Evolutionary conservation across 768 basidiomycete genomes (phyloP), one percentile per base, ranked within the genome.

Genomic region (Pulveroboletus frians): DNA sequence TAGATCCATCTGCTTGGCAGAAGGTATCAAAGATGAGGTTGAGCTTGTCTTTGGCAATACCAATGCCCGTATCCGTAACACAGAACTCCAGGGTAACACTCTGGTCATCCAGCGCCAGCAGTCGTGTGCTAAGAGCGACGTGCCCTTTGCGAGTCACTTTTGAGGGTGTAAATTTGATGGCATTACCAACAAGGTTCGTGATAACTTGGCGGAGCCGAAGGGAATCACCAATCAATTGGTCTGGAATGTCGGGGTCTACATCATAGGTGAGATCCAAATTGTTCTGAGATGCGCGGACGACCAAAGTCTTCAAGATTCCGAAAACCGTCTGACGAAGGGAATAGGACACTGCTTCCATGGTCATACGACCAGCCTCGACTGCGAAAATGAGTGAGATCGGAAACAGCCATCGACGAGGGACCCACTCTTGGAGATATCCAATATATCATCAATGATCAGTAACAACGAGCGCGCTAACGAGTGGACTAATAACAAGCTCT

Each of bases 361-460:
- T 98, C 96, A 99, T 99, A 11, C 95, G 88, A 39, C 96, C 96
- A 35, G 95, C 96, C 70, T 99, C 96, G 62, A 98, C 94, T 96
- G 59, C 8, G 23, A 31, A 32, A 57, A 39, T 49, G 29, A 58
- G 53, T 53, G 39, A 55, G 43, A 41, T 17, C 32, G 34, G n/a
- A 36, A 27, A 18, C 30, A 26, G 14, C n/a, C 11, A 27, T 41
- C 36, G 49, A 23, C 38, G n/a, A 29, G 34, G 30, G 43, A 79
- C 91, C 48, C 58, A 96, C 94, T 98, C 80, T 99, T 99, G 15
- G 94, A 97, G 55, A 98, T 98, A 77, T 99, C 96, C 75, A 98
- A 79, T 58, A 99, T 98, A 68, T 98, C 96, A 67, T 99, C 95
- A 54, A 99, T 99, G 70, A 99, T 99, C 60, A 97, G 75, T 39